These are phyloP conservation scores for Carex littledalei DNA, from an alignment of 176 grass and related monocot genomes.

Conservation along the genomic window DNA sequence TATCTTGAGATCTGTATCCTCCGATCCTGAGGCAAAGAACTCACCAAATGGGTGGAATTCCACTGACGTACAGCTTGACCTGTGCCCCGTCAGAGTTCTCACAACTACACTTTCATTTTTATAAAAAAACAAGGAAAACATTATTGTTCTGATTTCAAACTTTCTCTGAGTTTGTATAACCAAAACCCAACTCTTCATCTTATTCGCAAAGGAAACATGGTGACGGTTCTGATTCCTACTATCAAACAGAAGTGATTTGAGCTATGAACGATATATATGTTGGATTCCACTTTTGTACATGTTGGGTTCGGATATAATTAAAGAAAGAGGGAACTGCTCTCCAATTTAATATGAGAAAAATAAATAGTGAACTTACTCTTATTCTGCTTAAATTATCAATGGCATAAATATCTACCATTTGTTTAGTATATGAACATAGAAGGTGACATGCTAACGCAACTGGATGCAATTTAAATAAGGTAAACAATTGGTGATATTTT, in stretches of 20 bases:
- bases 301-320: neutral
- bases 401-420: neutral
- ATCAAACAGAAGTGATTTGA: neutral
- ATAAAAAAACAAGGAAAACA: slow-evolving; percentile 32
- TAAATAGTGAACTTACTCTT: neutral
- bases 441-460: neutral
- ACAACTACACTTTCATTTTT: slow-evolving; percentile 62
- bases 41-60: slow-evolving; percentile 99
- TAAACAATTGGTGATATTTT: neutral
- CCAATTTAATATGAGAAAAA: neutral
- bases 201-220: neutral
- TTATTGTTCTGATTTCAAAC: neutral
- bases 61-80: slow-evolving; percentile 66
- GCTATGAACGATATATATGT: neutral
- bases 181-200: slow-evolving; percentile 4
- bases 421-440: neutral
- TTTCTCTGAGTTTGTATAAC: neutral
- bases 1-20: slow-evolving; percentile 92
- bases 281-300: neutral
- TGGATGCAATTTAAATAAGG: neutral
- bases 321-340: neutral
- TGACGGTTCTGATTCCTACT: neutral
- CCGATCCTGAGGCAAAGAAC: slow-evolving; percentile 95
- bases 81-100: slow-evolving; percentile 69
- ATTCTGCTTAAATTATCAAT: neutral